These are phyloP conservation scores for Fusarium proliferatum DNA, from an alignment of 2,329 filamentous ascomycete genomes.

Conservation along the genomic window DNA sequence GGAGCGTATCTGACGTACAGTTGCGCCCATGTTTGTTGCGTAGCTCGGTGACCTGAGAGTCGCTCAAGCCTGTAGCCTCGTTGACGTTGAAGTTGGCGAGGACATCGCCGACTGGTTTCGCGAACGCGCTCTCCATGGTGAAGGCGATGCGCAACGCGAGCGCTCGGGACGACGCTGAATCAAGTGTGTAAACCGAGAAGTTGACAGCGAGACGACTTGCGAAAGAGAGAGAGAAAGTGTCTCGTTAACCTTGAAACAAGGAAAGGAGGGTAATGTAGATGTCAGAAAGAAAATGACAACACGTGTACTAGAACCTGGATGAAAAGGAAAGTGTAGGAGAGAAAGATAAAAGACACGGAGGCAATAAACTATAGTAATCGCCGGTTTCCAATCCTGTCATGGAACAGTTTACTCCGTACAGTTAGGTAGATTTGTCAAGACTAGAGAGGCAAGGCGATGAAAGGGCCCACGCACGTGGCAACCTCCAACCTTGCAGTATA, in stretches of 20 bases:
- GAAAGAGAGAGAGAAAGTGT: conserved; percentile 20
- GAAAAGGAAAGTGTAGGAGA: conserved; percentile 27
- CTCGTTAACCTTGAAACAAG: conserved; percentile 12
- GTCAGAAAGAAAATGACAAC: conserved; percentile 15
- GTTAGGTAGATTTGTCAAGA: conserved; percentile 44
- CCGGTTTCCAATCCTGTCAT: conserved; percentile 45
- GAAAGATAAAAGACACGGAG: conserved; percentile 27
- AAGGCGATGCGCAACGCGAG: conserved; percentile 37
- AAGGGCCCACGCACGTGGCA: conserved; percentile 50
- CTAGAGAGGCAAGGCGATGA: conserved; percentile 44
- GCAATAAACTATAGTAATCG: conserved; percentile 29
- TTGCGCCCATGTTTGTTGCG: conserved; percentile 73
- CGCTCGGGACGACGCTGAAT: conserved; percentile 25
- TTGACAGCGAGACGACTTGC: conserved; percentile 14
- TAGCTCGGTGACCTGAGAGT: conserved; percentile 66
- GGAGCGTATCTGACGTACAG: conserved; percentile 58
- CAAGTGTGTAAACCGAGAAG: conserved; percentile 19
- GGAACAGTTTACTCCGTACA: conserved; percentile 15
- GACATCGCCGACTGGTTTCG: conserved; percentile 67
- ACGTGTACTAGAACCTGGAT: conserved; percentile 2
- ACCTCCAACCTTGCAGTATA: conserved; percentile 30
- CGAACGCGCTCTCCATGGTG: conserved; percentile 72
- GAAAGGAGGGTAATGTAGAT: conserved; percentile 15
- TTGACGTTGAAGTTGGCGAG: conserved; percentile 69
- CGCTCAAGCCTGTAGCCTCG: conserved; percentile 64